Base-by-base conservation (phyloP, 2,329 filamentous ascomycete genomes). In the Hypoxylon sp. region DNA sequence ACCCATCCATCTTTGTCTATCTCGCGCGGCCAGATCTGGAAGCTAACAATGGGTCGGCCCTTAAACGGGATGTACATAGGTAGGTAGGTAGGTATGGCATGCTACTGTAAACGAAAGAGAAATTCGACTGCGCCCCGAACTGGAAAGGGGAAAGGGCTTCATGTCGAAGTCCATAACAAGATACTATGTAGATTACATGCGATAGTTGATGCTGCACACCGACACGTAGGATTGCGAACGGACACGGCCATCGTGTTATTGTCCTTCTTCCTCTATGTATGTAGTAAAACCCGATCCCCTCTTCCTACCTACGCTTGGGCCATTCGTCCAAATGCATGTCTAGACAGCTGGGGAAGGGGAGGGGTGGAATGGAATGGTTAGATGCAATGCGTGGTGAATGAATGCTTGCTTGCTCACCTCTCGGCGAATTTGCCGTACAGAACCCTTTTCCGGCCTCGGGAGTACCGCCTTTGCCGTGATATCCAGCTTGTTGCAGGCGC, bases 381-480 rank as follows among this genome's bases (percentile, higher is more conserved):
- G 41, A 55, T 56, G 48, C 48, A 47, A 56, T 53, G 44, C 42
- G 34, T 40, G 43, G 56, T 53, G 52, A 51, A n/a, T n/a, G n/a
- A n/a, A n/a, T n/a, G n/a, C n/a, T n/a, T 47, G 53, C 42, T 52
- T 29, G 45, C 49, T 46, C 44, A 34, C 45, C 45, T 27, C 32
- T 57, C 56, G 56, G 56, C 42, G 25, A 45, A 45, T 52, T 25
- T 51, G 52, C 52, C 56, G 56, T 47, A 37, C 42, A 56, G 29
- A 51, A 59, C 25, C 42, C 30, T 42, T n/a, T 57, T 59, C 49
- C 56, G 56, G 56, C 45, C 42, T 59, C 56, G 56, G 56, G 52
- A 46, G 45, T 56, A 45, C 46, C 38, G 46, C 43, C n/a, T n/a
- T 32, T 43, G 23, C 43, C 37, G 32, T 32, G 41, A 54, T 42